Percentiles rank a stretch among this genome's conserved stretches.
Evolutionary conservation across 495 filamentous ascomycete species (phyloP).

Genomic region (Mycothermus thermophilus): DNA sequence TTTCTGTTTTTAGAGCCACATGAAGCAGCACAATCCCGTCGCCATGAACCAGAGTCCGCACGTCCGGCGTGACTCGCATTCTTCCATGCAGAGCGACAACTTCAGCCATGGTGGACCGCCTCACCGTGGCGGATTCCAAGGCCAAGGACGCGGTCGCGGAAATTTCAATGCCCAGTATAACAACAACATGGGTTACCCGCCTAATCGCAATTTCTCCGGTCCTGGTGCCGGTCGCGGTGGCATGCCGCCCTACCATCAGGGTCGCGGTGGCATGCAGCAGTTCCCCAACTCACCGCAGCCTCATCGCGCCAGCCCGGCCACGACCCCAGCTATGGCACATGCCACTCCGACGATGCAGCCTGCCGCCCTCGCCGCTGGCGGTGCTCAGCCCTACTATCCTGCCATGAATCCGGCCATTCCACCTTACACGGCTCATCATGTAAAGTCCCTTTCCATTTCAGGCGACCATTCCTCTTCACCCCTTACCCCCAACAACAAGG

Average conservation of each 20-base stretch:
- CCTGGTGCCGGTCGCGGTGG: slow-evolving; percentile 50
- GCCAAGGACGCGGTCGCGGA: slow-evolving; percentile 46
- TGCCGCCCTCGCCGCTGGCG: slow-evolving; percentile 38
- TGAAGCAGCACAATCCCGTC: slow-evolving; percentile 45
- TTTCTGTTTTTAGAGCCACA: slow-evolving; percentile 43
- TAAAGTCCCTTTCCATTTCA: slow-evolving; percentile 47
- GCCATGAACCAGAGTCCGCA: slow-evolving; percentile 57
- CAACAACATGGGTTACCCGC: slow-evolving; percentile 56
- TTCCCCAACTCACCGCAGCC: slow-evolving; percentile 57
- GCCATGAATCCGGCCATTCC: slow-evolving; percentile 36
- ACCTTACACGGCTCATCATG: slow-evolving; percentile 29
- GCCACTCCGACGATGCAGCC: slow-evolving; percentile 55
- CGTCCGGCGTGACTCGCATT: slow-evolving; percentile 67
- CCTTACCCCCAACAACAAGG: slow-evolving; percentile 26
- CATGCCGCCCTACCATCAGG: slow-evolving; percentile 53
- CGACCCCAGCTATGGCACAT: slow-evolving; percentile 48
- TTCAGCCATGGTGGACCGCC: slow-evolving; percentile 47
- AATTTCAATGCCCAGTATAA: slow-evolving; percentile 41
- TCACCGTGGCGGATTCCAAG: slow-evolving; percentile 31
- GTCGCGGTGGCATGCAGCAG: slow-evolving; percentile 40
- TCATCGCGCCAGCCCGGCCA: slow-evolving; percentile 51
- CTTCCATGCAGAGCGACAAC: slow-evolving; percentile 66
- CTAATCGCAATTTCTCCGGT: slow-evolving; percentile 40
- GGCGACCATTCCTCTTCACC: slow-evolving; percentile 15
- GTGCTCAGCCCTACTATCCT: slow-evolving; percentile 43